Conservation (phyloP, 176 grass and related monocot genomes). For the Carex scoparia region DNA sequence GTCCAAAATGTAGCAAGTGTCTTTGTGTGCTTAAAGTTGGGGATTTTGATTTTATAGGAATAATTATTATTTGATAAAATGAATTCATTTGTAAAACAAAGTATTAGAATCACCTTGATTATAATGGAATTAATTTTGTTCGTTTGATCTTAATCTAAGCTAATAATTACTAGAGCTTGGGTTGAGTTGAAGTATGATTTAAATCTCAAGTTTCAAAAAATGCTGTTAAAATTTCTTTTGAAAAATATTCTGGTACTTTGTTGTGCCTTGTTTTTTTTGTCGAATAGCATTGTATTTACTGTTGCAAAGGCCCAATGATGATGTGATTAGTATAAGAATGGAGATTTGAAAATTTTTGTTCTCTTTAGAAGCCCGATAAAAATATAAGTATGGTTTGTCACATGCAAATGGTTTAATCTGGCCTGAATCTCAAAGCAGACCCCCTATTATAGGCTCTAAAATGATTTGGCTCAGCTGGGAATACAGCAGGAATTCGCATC, state of each 20-base stretch:
- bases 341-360: not conserved
- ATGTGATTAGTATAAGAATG: not conserved
- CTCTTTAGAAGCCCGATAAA: constrained; percentile 4
- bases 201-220: not conserved
- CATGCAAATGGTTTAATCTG: no score
- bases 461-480: no score
- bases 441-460: no score
- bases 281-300: not conserved
- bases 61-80: not conserved
- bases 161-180: not conserved
- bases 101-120: not conserved
- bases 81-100: no score
- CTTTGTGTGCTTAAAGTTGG: not conserved
- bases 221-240: not conserved
- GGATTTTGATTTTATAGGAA: not conserved
- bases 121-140: not conserved
- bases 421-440: no score
- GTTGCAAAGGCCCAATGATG: not conserved
- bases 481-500: no score
- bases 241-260: not conserved
- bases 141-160: not conserved
- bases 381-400: not conserved
- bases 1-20: not conserved
- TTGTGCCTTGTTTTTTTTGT: not conserved
- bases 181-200: not conserved